A percentile compares a stretch with the other conserved stretches of the same genome.
Conservation (phyloP, 208 protist species). For the Leishmania lainsoni region DNA sequence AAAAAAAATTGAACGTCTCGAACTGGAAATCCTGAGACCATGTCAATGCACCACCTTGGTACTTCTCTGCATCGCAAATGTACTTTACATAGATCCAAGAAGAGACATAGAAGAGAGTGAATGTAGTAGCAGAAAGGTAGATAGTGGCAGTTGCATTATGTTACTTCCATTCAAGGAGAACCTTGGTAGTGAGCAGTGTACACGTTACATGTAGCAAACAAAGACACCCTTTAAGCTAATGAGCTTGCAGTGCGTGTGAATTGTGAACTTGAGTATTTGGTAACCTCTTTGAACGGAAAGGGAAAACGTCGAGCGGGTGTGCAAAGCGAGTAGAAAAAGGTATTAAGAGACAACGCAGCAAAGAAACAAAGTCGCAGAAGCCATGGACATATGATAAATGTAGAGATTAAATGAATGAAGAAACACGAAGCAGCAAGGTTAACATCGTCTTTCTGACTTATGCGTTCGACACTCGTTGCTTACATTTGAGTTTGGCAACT, state of each 20-base stretch:
- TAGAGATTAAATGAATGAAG: background rate
- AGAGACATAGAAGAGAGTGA: background rate
- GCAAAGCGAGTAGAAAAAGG: background rate
- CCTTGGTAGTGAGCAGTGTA: background rate
- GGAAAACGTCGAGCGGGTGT: background rate
- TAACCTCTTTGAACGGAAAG: background rate
- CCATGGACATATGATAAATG: background rate
- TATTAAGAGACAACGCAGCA: background rate
- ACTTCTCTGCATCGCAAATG: background rate
- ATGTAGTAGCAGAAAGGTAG: conserved; percentile 4
- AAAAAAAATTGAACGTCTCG: background rate
- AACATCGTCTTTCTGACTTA: background rate
- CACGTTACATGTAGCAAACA: background rate
- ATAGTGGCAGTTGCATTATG: background rate
- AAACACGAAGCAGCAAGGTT: background rate
- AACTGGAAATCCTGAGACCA: background rate
- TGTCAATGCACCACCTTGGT: background rate
- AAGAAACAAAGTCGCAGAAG: background rate
- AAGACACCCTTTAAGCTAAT: background rate
- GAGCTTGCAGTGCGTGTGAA: background rate
- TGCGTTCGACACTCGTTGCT: background rate
- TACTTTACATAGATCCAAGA: background rate
- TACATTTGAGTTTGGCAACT: background rate
- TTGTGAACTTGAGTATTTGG: background rate
- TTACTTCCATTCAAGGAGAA: background rate